These are phyloP conservation scores for Auricularia auricula-judae DNA, from an alignment of 768 basidiomycete genomes.

Conservation along the genomic window DNA sequence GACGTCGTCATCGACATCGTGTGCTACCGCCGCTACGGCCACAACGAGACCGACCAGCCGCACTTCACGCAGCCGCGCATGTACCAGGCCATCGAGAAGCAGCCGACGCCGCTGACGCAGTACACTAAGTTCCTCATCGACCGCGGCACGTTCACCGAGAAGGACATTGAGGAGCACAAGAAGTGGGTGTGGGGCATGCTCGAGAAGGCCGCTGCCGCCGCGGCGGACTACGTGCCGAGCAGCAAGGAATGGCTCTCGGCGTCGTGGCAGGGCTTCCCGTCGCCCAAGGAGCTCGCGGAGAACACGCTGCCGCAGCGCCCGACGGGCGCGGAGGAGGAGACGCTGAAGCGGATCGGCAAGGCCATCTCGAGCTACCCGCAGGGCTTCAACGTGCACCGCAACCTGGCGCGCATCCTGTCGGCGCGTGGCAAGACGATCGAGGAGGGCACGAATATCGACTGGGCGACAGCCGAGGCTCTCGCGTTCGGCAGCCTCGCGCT, in stretches of 20 bases:
- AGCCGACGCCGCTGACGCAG: slow-evolving; percentile 82
- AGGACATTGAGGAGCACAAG: slow-evolving; percentile 96
- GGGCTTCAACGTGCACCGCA: slow-evolving; percentile 81
- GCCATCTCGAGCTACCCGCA: slow-evolving; percentile 78
- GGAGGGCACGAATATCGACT: slow-evolving; percentile 89
- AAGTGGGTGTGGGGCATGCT: slow-evolving; percentile 99
- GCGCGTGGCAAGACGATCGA: slow-evolving; percentile 84
- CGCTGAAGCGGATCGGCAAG: slow-evolving; percentile 75
- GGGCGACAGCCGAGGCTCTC: slow-evolving; percentile 96
- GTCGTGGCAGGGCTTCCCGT: slow-evolving; percentile 97
- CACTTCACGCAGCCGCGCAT: slow-evolving; percentile 97
- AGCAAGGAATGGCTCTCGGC: slow-evolving; percentile 96
- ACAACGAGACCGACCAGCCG: slow-evolving; percentile 99
- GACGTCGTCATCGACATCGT: slow-evolving; percentile 98
- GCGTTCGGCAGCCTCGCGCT: slow-evolving; percentile 90
- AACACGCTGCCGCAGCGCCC: slow-evolving; percentile 80
- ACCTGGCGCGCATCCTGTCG: slow-evolving; percentile 84
- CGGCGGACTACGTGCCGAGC: slow-evolving; percentile 93
- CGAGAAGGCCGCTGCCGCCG: slow-evolving; percentile 86
- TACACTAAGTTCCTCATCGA: slow-evolving; percentile 87
- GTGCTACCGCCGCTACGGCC: slow-evolving; percentile 97
- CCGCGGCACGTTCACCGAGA: slow-evolving; percentile 88
- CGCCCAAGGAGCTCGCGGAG: slow-evolving; percentile 90
- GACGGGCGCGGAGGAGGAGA: slow-evolving; percentile 70
- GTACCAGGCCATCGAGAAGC: slow-evolving; percentile 94